Evolutionary conservation across 2,329 filamentous ascomycete species (phyloP), one percentile per base, ranked within the genome.

Genomic region (Aureobasidium sp.): DNA sequence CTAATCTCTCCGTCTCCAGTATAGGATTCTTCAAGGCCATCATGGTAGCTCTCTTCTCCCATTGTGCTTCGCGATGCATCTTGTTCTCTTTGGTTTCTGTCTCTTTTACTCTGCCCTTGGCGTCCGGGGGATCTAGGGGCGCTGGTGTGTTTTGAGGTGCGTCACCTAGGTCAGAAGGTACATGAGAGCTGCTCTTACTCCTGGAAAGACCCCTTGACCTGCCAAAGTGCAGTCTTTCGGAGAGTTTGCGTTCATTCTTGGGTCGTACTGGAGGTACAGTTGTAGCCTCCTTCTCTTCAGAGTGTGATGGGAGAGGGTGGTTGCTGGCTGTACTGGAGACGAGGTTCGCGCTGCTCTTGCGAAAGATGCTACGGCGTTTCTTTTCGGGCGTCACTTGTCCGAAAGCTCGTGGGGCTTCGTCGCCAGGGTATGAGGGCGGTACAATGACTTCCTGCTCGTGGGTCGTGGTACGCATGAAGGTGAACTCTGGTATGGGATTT

Each of bases 41-140:
- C 63, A 95, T 84, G n/a, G 92, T 97, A 32, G 94, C 94, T 63
- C 93, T 82, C 77, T 89, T 87, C 80, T 97, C 94, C 94, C 94
- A 99, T 75, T 88, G 83, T 63, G 85, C 84, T 78, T 95, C 89
- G 57, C 79, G 77, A 30, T 82, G 80, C 65, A 49, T 29, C 36
- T 48, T 58, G 44, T 44, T 57, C 16, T 62, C 54, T 27, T 54
- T 59, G 37, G 32, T 51, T 27, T 62, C 54, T 10, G 14, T 34
- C 55, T 62, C 61, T 49, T 59, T 59, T 9, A 53, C 44, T 21
- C 44, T 53, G 55, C 62, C 49, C 27, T 61, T 62, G 45, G 59
- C 61, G 27, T 64, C 60, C 5, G 62, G 64, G 5, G 54, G 39
- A 11, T 53, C 61, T 25, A 62, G 30, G 29, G 65, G 72, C 36